Conservation (phyloP, 106 monocot species). For the Dioscorea dumetorum region DNA sequence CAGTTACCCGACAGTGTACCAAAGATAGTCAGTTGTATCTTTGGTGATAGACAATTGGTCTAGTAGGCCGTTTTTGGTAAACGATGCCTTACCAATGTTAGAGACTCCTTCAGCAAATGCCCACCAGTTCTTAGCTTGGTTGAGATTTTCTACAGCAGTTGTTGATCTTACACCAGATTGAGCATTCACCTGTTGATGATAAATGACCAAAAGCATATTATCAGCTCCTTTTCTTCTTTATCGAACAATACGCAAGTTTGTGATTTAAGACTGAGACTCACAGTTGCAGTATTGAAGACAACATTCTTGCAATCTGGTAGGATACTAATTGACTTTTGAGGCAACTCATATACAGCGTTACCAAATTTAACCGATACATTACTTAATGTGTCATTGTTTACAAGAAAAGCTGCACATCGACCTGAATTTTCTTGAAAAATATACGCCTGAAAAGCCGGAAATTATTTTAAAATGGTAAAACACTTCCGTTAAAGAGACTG, state of each 20-base stretch:
- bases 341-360: conserved; percentile 35
- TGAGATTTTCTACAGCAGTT: conserved; percentile 17
- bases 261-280: no score
- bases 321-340: conserved; percentile 62
- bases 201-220: background rate
- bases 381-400: conserved; percentile 36
- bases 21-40: conserved; percentile 87
- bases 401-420: conserved; percentile 67
- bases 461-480: no score
- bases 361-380: conserved; percentile 33
- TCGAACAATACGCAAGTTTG: no score
- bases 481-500: no score
- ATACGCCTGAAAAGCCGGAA: conserved; percentile 36
- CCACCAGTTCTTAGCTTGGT: conserved; percentile 38
- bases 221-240: no score
- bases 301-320: conserved; percentile 55
- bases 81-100: conserved; percentile 7
- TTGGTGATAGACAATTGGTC: conserved; percentile 71
- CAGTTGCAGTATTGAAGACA: conserved; percentile 58
- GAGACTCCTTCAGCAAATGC: conserved; percentile 40
- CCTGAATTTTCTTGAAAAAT: conserved; percentile 47
- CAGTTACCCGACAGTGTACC: conserved; percentile 68
- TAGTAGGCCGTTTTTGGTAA: conserved; percentile 26
- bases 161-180: conserved; percentile 44
- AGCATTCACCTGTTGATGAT: conserved; percentile 38